These are phyloP conservation scores for Pseudogymnoascus sp. DNA, from an alignment of 2,329 filamentous ascomycete genomes.

Conservation along the genomic window DNA sequence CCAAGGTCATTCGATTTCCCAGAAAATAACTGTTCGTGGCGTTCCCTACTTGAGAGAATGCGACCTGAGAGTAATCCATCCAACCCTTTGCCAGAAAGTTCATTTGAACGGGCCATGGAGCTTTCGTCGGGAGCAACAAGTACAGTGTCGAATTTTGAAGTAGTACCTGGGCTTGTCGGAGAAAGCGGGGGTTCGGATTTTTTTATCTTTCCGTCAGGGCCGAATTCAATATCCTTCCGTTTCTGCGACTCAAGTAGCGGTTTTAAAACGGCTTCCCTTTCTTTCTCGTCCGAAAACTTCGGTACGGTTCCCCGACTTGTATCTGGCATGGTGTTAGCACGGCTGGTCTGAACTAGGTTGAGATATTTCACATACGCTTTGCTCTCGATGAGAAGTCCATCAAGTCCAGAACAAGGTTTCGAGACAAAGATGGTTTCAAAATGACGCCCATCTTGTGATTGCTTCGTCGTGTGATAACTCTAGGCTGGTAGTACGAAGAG, in stretches of 20 bases:
- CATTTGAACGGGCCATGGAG: neutral
- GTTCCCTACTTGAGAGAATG: conserved; percentile 45
- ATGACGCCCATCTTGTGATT: conserved; percentile 57
- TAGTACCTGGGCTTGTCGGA: neutral
- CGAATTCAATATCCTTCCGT: neutral
- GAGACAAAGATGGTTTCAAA: conserved; percentile 55
- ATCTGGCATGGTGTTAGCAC: neutral
- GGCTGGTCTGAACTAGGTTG: neutral
- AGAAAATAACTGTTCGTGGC: conserved; percentile 51
- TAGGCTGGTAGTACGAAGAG: conserved; percentile 48
- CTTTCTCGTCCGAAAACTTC: neutral
- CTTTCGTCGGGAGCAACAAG: neutral
- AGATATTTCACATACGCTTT: neutral
- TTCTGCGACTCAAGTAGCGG: neutral
- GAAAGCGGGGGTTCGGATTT: neutral
- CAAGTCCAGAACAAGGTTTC: conserved; percentile 48
- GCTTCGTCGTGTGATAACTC: conserved; percentile 54
- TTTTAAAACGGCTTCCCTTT: conserved; percentile 5
- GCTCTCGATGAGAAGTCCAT: conserved; percentile 14
- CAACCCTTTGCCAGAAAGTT: neutral
- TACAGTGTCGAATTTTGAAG: neutral
- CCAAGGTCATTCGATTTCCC: conserved; percentile 41
- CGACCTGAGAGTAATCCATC: conserved; percentile 1
- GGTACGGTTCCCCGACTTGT: neutral
- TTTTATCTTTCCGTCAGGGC: neutral